Conservation (phyloP, 768 basidiomycete genomes). For the Tremella fuciformis region DNA sequence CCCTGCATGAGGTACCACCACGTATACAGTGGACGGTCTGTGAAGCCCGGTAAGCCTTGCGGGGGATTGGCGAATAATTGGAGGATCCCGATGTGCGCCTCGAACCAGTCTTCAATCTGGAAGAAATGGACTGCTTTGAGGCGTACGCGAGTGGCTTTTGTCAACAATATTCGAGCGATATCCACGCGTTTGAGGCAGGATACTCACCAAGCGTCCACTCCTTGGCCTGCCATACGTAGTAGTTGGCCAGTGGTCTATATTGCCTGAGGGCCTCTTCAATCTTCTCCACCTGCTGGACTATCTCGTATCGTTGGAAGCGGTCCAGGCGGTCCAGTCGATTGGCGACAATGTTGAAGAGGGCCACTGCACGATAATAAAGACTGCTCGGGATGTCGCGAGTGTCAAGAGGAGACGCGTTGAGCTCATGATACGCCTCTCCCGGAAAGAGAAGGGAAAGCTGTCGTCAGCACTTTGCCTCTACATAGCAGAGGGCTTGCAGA, state of each 20-base stretch:
- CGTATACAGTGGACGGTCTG: conserved; percentile 1
- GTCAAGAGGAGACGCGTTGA: background rate
- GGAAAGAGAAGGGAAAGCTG: background rate
- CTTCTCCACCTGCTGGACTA: background rate
- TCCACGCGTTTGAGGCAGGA: background rate
- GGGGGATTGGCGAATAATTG: background rate
- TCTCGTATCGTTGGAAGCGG: background rate
- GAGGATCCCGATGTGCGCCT: background rate
- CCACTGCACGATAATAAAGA: background rate
- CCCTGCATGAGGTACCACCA: conserved; percentile 2
- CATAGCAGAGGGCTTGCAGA: no score
- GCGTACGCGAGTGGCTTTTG: background rate
- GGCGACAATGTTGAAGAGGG: background rate
- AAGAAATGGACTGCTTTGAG: background rate
- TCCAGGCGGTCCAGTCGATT: background rate
- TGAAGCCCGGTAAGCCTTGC: background rate
- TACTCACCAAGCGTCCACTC: background rate
- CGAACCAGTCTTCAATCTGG: background rate
- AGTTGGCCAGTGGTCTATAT: background rate
- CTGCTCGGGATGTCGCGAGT: background rate
- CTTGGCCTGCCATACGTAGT: conserved; percentile 1
- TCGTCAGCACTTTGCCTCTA: background rate
- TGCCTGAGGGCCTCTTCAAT: background rate
- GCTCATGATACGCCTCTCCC: background rate
- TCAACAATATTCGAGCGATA: background rate